Base-by-base conservation (phyloP, 2,329 filamentous ascomycete species). In the Westerdykella ornata region DNA sequence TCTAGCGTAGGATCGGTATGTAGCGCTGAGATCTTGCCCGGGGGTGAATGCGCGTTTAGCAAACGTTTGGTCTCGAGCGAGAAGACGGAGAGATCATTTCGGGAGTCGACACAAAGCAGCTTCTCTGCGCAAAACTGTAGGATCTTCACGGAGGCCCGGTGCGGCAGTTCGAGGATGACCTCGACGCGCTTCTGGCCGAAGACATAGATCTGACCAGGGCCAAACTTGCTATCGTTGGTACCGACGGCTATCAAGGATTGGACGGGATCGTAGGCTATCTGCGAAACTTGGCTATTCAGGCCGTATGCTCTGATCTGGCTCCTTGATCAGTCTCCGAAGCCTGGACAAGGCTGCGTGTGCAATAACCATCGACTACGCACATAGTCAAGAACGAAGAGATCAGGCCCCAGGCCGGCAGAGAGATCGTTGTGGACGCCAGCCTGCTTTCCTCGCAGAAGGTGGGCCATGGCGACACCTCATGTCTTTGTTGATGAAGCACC, bases 241-340 rank as follows among this genome's bases (percentile, higher is more conserved):
- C 88, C 92, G 48, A 97, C 80, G 32, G 92, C 92, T 38, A 98
- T 76, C 43, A 98, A 80, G 19, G 89, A 95, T 63, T 98, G 92
- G 11, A 96, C 77, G 1, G 92, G 89, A 52, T 97, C 89, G 70
- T 94, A 97, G 46, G 88, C 85, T 50, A 97, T 71, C 49, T 84
- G 85, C 56, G 86, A 88, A 56, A 76, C 73, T 53, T 77, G 77
- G 17, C 65, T 69, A 53, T 72, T 73, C 66, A 96, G 82, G 46
- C 89, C 88, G 65, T 85, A 90, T 49, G 86, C 80, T 38, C 78
- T 78, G 56, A 88, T 71, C 73, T 76, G 51, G 16, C 29, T 39
- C 33, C 37, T 18, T 38, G 14, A 30, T 50, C 26, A 51, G 39
- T 31, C 4, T 2, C 22, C 22, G 22, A 26, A 26, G 8, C 22